Conservation (phyloP, 2,329 filamentous ascomycete species). For the Gremmenia infestans region DNA sequence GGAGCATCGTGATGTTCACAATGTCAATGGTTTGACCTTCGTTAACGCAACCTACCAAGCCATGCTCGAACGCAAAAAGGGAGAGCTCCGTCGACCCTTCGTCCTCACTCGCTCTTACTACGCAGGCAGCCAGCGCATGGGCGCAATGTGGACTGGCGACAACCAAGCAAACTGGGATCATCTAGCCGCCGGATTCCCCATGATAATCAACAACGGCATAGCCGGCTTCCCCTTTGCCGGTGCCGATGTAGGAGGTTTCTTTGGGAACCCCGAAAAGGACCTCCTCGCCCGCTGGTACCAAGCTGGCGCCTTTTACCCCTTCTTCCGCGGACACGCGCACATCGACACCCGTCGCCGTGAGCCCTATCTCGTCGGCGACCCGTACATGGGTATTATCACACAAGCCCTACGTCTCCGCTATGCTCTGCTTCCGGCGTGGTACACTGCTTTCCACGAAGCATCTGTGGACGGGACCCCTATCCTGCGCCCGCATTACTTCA, state of each 20-base stretch:
- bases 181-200: slow-evolving; percentile 82
- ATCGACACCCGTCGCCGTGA: slow-evolving; percentile 93
- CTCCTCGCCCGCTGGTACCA: slow-evolving; percentile 95
- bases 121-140: slow-evolving; percentile 80
- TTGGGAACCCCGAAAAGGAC: slow-evolving; percentile 92
- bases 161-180: slow-evolving; percentile 94
- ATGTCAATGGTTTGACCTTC: slow-evolving; percentile 91
- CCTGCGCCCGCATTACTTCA: slow-evolving; percentile 87
- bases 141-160: slow-evolving; percentile 98
- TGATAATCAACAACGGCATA: slow-evolving; percentile 90
- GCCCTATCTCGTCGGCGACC: slow-evolving; percentile 81
- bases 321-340: slow-evolving; percentile 95
- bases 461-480: slow-evolving; percentile 80
- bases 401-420: slow-evolving; percentile 86
- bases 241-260: slow-evolving; percentile 96
- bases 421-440: slow-evolving; percentile 86
- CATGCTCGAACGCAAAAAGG: slow-evolving; percentile 77
- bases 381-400: slow-evolving; percentile 80
- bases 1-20: slow-evolving; percentile 97
- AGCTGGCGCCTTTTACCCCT: slow-evolving; percentile 92
- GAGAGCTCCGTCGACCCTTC: slow-evolving; percentile 81
- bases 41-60: slow-evolving; percentile 91
- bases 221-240: slow-evolving; percentile 91
- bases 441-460: slow-evolving; percentile 92
- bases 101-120: slow-evolving; percentile 91